Evolutionary conservation across 2,329 filamentous ascomycete genomes (phyloP), one percentile per base, ranked within the genome.

Genomic region (Xylariales sp.): DNA sequence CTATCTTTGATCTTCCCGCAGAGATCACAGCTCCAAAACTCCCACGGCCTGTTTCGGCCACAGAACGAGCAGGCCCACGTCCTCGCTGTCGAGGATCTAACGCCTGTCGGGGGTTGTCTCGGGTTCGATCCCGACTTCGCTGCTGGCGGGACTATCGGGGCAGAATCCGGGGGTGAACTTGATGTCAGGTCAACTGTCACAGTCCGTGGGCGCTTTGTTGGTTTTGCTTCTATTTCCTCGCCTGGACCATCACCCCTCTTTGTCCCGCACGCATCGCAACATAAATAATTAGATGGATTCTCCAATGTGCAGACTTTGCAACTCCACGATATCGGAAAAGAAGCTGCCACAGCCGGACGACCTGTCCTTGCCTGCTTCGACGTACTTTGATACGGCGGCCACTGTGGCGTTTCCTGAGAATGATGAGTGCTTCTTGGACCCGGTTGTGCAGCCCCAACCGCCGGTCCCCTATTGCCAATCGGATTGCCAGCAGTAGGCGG

Each of bases 241-340:
- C n/a, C n/a, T n/a, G 52, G 48, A n/a, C 57, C 50, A 16, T 51
- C 54, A 10, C 56, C 53, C 37, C 68, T 61, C 50, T 73, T 64
- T 8, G 54, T 57, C 8, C 67, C 69, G 47, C 78, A 83, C 5
- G 72, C 77, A 44, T 77, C 76, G 50, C 78, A 83, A 47, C 61
- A 69, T 18, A 75, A 58, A 44, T 62, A 75, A n/a, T 47, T 58
- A 7, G 55, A 41, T 2, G 70, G 69, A 47, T 83, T 83, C 40
- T 70, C 63, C 16, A 81, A 58, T 1, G 78, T 83, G 50, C 78
- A 83, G 11, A 67, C 54, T 15, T 56, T 52, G 47, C 78, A 83
- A 8, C 61, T 62, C 78, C 78, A 82, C 19, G 55, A 57, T 29
- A 35, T 48, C 33, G 50, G 35, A 12, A 11, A 23, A 16, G 21